Percentiles rank a stretch among this genome's conserved stretches.
These are phyloP conservation scores for Blepharisma japonicum DNA, from an alignment of 73 alveolate species.

Conservation along the genomic window DNA sequence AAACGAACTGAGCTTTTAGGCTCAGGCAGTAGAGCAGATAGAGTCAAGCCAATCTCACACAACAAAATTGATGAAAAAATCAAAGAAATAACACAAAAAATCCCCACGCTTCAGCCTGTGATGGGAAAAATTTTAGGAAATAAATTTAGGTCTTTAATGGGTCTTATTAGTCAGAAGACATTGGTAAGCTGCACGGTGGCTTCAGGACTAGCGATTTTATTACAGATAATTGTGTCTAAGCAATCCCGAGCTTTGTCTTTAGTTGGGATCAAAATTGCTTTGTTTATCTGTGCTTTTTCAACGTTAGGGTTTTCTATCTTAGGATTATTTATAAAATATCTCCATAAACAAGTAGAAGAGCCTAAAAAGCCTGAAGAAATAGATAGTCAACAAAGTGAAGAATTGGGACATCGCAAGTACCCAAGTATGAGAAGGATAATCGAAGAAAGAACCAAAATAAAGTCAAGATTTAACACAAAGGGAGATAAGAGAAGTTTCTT, in stretches of 20 bases:
- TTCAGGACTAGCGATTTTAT: background rate
- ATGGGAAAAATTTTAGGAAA: constrained; percentile 15
- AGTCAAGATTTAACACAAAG: constrained; percentile 25
- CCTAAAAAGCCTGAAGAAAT: background rate
- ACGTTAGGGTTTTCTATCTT: background rate
- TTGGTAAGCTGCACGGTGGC: background rate
- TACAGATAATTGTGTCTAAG: constrained; percentile 8
- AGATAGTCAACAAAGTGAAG: background rate
- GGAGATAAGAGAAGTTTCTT: constrained; percentile 13
- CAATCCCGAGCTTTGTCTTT: background rate
- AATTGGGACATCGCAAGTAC: background rate
- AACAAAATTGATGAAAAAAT: background rate
- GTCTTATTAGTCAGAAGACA: background rate
- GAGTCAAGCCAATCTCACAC: background rate
- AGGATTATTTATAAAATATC: background rate
- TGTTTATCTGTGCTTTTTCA: background rate
- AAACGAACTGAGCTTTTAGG: background rate
- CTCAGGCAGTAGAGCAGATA: background rate
- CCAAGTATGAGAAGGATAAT: background rate
- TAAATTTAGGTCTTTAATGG: constrained; percentile 8
- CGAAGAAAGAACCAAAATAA: background rate
- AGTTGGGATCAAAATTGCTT: background rate
- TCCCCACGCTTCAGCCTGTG: constrained; percentile 23
- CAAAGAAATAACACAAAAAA: background rate
- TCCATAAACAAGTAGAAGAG: constrained; percentile 9